Base-by-base conservation (phyloP, 768 basidiomycete species). In the Leccinum longicurvipes region DNA sequence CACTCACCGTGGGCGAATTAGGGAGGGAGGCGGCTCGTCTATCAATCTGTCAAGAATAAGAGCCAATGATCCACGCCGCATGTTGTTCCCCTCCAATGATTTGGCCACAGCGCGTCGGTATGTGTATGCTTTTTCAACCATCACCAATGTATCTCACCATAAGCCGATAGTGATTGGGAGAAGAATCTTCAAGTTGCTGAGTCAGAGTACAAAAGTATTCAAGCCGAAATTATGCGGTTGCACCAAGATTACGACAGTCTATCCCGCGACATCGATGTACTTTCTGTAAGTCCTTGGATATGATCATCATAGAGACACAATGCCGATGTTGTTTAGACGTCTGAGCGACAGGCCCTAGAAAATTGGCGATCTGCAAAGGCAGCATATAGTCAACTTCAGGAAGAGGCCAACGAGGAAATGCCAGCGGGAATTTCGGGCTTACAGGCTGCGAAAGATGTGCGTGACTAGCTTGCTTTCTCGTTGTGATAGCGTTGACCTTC, bases 11-110 rank as follows among this genome's bases (percentile, higher is more conserved):
- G 3, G 7, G 29, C 3, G 9, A 46, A 57, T 39, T 51, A 91
- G 88, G 11, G 87, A 86, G 59, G 89, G 87, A 50, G 91, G 90
- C 73, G 78, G 80, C 56, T 75, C 76, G 24, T 84, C 84, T 7
- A 75, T 72, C 55, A 71, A 74, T 25, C 51, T 82, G 41, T 54
- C 53, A 0, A 56, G 57, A 49, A 36, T 80, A 32, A 61, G 36
- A 2, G 49, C 63, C 11, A 57, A 59, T 66, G 73, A 82, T 68
- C 36, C 68, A 63, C 65, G 73, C 24, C 75, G 77, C 32, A 73
- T 83, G 57, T 64, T 88, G 31, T 77, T 89, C 61, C 78, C 82
- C 4, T 75, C 79, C 12, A 75, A 74, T 51, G 79, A 87, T 67
- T 70, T 75, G 17, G 76, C 73, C 17, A 72, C 73, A 0, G 76